phyloP scores from a whole-genome alignment of 1,284 basidiomycete species.

The Gomphus sp. region DNA sequence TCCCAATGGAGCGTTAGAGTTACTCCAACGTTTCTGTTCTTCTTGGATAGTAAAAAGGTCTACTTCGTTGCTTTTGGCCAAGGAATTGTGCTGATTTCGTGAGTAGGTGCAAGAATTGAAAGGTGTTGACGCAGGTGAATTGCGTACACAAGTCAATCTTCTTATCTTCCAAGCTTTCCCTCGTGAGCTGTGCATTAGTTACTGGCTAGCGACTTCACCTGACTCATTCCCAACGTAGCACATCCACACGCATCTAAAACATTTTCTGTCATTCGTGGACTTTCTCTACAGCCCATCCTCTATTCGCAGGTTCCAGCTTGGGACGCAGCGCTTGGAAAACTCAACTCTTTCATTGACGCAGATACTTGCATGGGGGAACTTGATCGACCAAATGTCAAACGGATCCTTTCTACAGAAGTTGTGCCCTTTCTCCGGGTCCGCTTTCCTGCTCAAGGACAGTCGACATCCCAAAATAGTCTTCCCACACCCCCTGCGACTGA shows the following conservation, averaged over 20 bases:
- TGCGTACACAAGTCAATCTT: constrained; percentile 62
- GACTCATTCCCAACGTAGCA: constrained; percentile 28
- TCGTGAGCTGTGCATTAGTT: constrained; percentile 39
- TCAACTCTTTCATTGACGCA: constrained; percentile 53
- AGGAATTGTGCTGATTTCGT: neutral
- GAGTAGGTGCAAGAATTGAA: constrained; percentile 58
- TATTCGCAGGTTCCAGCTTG: constrained; percentile 64
- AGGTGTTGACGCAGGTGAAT: constrained; percentile 59
- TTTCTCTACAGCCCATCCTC: constrained; percentile 70
- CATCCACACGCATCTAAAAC: constrained; percentile 66
- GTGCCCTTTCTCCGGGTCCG: constrained; percentile 62
- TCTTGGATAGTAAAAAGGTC: constrained; percentile 69
- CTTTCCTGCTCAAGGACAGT: constrained; percentile 18
- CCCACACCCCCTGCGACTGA: constrained; percentile 13
- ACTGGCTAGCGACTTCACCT: neutral
- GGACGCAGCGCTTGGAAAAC: constrained; percentile 54
- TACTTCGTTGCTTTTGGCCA: constrained; percentile 11
- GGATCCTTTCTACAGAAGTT: constrained; percentile 37
- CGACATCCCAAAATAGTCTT: constrained; percentile 16
- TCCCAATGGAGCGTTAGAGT: constrained; percentile 59
- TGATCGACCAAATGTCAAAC: constrained; percentile 36
- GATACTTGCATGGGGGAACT: constrained; percentile 20
- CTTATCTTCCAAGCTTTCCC: constrained; percentile 69
- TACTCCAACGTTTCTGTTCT: constrained; percentile 84
- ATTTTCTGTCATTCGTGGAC: constrained; percentile 49